Conservation (phyloP, 805 yeast genomes). For the Cyberlindnera galapagoensis region DNA sequence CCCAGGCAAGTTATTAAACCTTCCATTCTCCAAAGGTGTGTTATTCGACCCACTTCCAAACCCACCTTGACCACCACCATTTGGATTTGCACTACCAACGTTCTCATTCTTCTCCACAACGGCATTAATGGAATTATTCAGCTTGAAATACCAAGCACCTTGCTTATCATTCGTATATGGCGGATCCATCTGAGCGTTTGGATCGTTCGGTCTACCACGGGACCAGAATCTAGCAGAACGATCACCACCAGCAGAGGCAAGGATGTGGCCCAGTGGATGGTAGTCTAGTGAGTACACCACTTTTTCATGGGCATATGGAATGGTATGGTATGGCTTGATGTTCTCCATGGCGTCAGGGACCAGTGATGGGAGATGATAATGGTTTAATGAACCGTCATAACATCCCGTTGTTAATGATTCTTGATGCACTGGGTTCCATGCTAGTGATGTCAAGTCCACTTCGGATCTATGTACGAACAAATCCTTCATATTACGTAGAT, state of each 20-base stretch:
- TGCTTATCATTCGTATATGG: constrained; percentile 63
- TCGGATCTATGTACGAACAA: constrained; percentile 70
- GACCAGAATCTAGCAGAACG: constrained; percentile 92
- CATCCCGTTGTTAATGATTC: constrained; percentile 77
- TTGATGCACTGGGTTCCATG: constrained; percentile 92
- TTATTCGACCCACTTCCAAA: neutral
- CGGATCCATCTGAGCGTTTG: constrained; percentile 72
- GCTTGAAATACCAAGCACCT: constrained; percentile 52
- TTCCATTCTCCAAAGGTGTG: constrained; percentile 1
- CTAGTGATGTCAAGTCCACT: constrained; percentile 74
- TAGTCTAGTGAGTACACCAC: constrained; percentile 86
- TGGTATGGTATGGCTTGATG: constrained; percentile 43
- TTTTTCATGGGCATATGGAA: constrained; percentile 93
- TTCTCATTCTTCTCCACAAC: constrained; percentile 27
- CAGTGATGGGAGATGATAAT: constrained; percentile 53
- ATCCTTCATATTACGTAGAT: constrained; percentile 79
- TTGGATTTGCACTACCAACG: constrained; percentile 19
- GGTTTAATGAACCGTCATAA: constrained; percentile 81
- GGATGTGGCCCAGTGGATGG: constrained; percentile 89
- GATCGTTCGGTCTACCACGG: constrained; percentile 86
- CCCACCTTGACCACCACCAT: neutral
- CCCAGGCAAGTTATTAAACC: constrained; percentile 4
- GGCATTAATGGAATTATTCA: constrained; percentile 29
- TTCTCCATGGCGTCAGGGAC: constrained; percentile 33
- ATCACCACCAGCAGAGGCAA: constrained; percentile 92